These are phyloP conservation scores for Boletus sp. DNA, from an alignment of 1,284 basidiomycete species.

Conservation along the genomic window DNA sequence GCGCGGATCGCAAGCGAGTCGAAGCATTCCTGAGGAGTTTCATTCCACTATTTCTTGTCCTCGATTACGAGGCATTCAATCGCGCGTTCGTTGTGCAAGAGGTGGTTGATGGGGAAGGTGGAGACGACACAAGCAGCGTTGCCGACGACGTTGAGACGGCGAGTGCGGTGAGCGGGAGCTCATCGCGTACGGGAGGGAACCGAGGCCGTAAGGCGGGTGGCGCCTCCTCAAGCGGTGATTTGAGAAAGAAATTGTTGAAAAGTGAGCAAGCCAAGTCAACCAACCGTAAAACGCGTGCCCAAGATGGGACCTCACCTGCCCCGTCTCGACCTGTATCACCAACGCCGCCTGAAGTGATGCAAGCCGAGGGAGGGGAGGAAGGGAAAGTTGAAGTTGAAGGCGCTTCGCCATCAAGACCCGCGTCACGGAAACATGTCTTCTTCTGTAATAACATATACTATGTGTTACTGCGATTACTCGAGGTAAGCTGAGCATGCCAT, in stretches of 20 bases:
- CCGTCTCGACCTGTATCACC: conserved; percentile 50
- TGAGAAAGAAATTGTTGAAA: conserved; percentile 74
- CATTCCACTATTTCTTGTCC: conserved; percentile 69
- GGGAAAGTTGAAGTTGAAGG: conserved; percentile 14
- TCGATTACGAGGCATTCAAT: conserved; percentile 72
- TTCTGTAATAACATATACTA: conserved; percentile 93
- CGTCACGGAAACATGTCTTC: conserved; percentile 60
- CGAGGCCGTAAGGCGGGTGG: conserved; percentile 41
- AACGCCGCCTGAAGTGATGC: conserved; percentile 45
- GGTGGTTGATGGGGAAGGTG: conserved; percentile 49
- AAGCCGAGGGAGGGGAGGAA: conserved; percentile 32
- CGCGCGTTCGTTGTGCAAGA: conserved; percentile 57
- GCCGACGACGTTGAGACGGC: conserved; percentile 52
- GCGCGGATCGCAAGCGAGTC: conserved; percentile 75
- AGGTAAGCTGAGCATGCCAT: conserved; percentile 51
- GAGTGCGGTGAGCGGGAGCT: conserved; percentile 36
- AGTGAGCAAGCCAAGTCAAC: conserved; percentile 74
- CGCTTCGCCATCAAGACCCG: conserved; percentile 18
- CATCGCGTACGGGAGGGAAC: conserved; percentile 38
- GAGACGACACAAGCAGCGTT: conserved; percentile 48
- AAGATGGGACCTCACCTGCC: conserved; percentile 38
- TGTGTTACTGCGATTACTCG: conserved; percentile 77
- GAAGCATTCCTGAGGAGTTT: conserved; percentile 85
- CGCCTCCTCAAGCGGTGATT: conserved; percentile 52
- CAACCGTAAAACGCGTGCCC: conserved; percentile 55